Percentiles rank a stretch among this genome's conserved stretches.
phyloP scores from a whole-genome alignment of 2,329 filamentous ascomycete genomes.

The Trichoderma sp. region DNA sequence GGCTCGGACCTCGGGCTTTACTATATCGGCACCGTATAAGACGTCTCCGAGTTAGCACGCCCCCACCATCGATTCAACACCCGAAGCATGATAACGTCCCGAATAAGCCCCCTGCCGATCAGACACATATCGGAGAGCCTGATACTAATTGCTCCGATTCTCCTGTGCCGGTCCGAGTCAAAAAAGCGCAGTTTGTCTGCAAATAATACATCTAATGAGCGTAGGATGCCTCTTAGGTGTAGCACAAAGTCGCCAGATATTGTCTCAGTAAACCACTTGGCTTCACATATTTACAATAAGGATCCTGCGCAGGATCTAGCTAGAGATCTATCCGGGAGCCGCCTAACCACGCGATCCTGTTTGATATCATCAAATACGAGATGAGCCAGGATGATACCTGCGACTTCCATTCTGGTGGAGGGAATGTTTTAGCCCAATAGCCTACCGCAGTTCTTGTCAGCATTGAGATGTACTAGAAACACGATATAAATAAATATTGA shows the following conservation, averaged over 20 bases:
- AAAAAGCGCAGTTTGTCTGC: too few species aligned
- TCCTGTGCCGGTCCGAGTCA: neutral
- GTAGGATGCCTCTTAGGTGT: neutral
- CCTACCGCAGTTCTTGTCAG: neutral
- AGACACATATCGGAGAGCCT: neutral
- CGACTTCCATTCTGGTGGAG: too few species aligned
- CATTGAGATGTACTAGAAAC: neutral
- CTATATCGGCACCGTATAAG: neutral
- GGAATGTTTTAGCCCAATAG: neutral
- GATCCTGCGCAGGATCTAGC: neutral
- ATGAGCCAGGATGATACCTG: neutral
- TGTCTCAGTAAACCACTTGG: neutral
- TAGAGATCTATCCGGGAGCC: neutral
- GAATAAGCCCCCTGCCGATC: neutral
- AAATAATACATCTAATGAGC: neutral
- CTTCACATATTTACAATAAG: neutral
- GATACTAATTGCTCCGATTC: neutral
- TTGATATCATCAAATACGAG: neutral
- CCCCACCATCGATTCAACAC: neutral
- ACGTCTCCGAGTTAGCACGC: neutral
- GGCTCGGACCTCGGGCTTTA: neutral
- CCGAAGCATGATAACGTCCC: neutral
- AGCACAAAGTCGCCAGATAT: neutral
- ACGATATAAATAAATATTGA: neutral
- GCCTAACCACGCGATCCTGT: neutral